phyloP scores from a whole-genome alignment of 2,329 filamentous ascomycete genomes.

The Sphaerulina vaccinii region DNA sequence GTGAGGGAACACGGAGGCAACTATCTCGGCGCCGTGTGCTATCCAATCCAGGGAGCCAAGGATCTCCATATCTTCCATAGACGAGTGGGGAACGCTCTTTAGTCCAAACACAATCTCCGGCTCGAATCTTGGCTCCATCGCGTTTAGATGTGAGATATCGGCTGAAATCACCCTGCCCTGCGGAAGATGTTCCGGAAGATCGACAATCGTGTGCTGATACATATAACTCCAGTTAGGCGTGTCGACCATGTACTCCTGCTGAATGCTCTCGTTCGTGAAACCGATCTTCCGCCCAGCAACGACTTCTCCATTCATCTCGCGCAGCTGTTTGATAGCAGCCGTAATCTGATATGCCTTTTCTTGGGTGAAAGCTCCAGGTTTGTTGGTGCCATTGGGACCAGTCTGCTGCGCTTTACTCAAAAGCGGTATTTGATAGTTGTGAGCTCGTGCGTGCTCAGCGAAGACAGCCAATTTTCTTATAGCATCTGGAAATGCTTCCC shows the following conservation, averaged over 20 bases:
- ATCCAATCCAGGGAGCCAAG: slow-evolving; percentile 24
- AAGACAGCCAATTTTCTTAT: slow-evolving; percentile 27
- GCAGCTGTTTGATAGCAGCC: slow-evolving; percentile 25
- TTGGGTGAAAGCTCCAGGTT: slow-evolving; percentile 21
- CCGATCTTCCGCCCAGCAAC: slow-evolving; percentile 25
- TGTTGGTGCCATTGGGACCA: slow-evolving; percentile 3
- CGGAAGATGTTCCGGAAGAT: slow-evolving; percentile 20
- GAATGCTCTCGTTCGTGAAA: slow-evolving; percentile 24
- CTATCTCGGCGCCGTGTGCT: slow-evolving; percentile 25
- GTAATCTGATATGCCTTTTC: slow-evolving; percentile 26
- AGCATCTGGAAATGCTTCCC: slow-evolving; percentile 21
- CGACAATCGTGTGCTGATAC: slow-evolving; percentile 25
- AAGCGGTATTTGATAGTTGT: slow-evolving; percentile 28
- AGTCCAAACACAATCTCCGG: slow-evolving; percentile 26
- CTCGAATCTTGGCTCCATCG: slow-evolving; percentile 26
- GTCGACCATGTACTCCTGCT: slow-evolving; percentile 24
- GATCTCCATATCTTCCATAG: slow-evolving; percentile 25
- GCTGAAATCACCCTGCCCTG: slow-evolving; percentile 23
- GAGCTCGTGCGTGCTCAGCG: slow-evolving; percentile 25
- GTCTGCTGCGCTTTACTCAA: slow-evolving; percentile 24
- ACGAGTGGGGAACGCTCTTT: slow-evolving; percentile 13
- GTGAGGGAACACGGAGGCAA: slow-evolving; percentile 24
- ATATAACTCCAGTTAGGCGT: slow-evolving; percentile 25
- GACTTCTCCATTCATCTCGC: slow-evolving; percentile 28
- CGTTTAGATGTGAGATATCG: slow-evolving; percentile 22